A percentile compares a stretch with the other conserved stretches of the same genome.
Evolutionary conservation across 768 basidiomycete genomes (phyloP).

Genomic region (Tubosaeta sp.): DNA sequence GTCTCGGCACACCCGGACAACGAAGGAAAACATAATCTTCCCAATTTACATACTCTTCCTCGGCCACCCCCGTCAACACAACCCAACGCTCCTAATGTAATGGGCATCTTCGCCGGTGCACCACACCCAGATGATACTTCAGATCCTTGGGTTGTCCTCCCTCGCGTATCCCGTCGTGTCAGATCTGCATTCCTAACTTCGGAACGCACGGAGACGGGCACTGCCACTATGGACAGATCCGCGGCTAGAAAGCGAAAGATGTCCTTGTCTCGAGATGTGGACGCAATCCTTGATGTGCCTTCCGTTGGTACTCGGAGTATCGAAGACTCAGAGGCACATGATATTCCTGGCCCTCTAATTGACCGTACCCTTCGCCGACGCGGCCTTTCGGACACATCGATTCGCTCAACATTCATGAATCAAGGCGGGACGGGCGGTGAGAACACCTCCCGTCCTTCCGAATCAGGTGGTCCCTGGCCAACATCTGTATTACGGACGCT

Average conservation of each 20-base stretch:
- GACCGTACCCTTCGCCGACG: conserved; percentile 69
- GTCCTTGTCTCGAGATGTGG: conserved; percentile 60
- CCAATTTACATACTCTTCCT: conserved; percentile 12
- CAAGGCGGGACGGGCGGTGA: conserved; percentile 38
- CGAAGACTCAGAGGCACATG: conserved; percentile 39
- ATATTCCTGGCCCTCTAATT: conserved; percentile 49
- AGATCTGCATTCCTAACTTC: conserved; percentile 23
- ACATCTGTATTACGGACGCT: conserved; percentile 52
- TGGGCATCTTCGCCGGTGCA: conserved; percentile 93
- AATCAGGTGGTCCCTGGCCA: conserved; percentile 28
- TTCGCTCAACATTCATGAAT: conserved; percentile 76
- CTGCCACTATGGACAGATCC: conserved; percentile 18
- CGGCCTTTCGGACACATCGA: conserved; percentile 89
- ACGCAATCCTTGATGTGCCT: conserved; percentile 69
- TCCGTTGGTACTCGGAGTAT: conserved; percentile 15
- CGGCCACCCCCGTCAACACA: conserved; percentile 8
- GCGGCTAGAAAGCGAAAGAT: conserved; percentile 11
- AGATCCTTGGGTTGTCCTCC: conserved; percentile 75
- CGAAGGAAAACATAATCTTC: conserved; percentile 11
- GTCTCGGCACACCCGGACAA: conserved; percentile 29
- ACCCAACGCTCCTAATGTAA: conserved; percentile 41
- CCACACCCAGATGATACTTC: conserved; percentile 40
- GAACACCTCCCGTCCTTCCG: not conserved
- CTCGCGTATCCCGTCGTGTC: conserved; percentile 35
- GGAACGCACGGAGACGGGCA: conserved; percentile 13